Evolutionary conservation across 768 basidiomycete genomes (phyloP).

Genomic region (Tephrocybe sp.): DNA sequence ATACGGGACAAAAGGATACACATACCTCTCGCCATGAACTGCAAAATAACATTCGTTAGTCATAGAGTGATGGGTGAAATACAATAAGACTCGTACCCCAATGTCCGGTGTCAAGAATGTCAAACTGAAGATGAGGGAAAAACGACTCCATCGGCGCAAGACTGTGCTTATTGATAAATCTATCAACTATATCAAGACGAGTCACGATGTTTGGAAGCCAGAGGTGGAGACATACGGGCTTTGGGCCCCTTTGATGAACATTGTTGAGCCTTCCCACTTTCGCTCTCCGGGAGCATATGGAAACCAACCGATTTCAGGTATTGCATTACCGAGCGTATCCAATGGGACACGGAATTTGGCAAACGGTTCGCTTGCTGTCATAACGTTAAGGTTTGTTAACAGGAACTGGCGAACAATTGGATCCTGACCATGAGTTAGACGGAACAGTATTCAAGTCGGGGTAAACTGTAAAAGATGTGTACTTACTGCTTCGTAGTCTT

Average conservation of each 20-base stretch:
- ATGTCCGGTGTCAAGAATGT: slow-evolving; percentile 69
- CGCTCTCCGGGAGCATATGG: slow-evolving; percentile 61
- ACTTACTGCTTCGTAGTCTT: slow-evolving; percentile 63
- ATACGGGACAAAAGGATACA: not conserved
- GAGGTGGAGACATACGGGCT: slow-evolving; percentile 65
- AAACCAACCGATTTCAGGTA: slow-evolving; percentile 72
- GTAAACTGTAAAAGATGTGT: too few relatives aligned
- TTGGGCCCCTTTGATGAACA: slow-evolving; percentile 77
- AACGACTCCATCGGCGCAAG: slow-evolving; percentile 56
- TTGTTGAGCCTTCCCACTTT: slow-evolving; percentile 50
- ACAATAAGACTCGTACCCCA: slow-evolving; percentile 59
- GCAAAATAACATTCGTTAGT: not conserved
- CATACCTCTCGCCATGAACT: slow-evolving; percentile 74
- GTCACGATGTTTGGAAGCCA: not conserved
- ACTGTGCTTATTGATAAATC: slow-evolving; percentile 76
- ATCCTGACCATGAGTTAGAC: slow-evolving; percentile 44
- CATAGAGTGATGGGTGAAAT: not conserved
- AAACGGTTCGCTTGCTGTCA: slow-evolving; percentile 23
- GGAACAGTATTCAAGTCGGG: too few relatives aligned
- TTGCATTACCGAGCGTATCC: slow-evolving; percentile 52
- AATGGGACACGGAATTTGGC: slow-evolving; percentile 73
- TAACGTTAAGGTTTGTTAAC: slow-evolving; percentile 68
- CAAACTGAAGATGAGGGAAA: slow-evolving; percentile 69
- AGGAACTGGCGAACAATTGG: slow-evolving; percentile 71
- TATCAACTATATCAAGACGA: slow-evolving; percentile 18